Conservation (phyloP, 495 filamentous ascomycete genomes). For the Oleoguttula mirabilis region DNA sequence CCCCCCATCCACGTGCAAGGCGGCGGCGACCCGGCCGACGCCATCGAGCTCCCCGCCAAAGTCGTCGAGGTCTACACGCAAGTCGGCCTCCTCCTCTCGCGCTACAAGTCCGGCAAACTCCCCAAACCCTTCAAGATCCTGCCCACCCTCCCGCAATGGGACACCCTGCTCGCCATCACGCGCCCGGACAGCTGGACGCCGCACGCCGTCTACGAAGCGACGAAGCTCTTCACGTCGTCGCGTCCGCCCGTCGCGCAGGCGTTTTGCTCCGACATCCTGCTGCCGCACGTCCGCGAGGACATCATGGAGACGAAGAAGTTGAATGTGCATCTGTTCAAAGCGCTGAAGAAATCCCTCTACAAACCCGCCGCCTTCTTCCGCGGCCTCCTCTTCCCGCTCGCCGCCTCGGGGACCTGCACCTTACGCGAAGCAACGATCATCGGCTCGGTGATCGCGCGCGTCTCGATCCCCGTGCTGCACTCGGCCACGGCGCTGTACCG, state of each 20-base stretch:
- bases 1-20: slow-evolving; percentile 30
- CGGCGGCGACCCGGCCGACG: slow-evolving; percentile 51
- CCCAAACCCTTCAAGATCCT: slow-evolving; percentile 97
- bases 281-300: slow-evolving; percentile 82
- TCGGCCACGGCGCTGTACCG: slow-evolving; percentile 84
- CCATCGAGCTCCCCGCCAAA: slow-evolving; percentile 78
- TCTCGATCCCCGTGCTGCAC: slow-evolving; percentile 78
- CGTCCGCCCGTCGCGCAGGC: slow-evolving; percentile 63
- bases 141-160: slow-evolving; percentile 81
- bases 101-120: slow-evolving; percentile 87
- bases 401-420: slow-evolving; percentile 64
- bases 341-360: slow-evolving; percentile 84
- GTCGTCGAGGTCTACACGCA: slow-evolving; percentile 89
- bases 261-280: slow-evolving; percentile 68
- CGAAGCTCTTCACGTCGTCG: slow-evolving; percentile 74
- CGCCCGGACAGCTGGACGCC: slow-evolving; percentile 76
- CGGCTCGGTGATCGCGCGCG: slow-evolving; percentile 64
- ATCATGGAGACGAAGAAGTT: slow-evolving; percentile 79
- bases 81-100: slow-evolving; percentile 74
- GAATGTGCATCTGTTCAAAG: slow-evolving; percentile 88
- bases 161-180: slow-evolving; percentile 71
- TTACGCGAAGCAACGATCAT: slow-evolving; percentile 86
- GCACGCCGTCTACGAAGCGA: slow-evolving; percentile 75
- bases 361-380: slow-evolving; percentile 97
- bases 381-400: slow-evolving; percentile 83